Evolutionary conservation across 176 grass and related monocot species (phyloP), one percentile per base, ranked within the genome.

Genomic region (Triticum timopheevii): DNA sequence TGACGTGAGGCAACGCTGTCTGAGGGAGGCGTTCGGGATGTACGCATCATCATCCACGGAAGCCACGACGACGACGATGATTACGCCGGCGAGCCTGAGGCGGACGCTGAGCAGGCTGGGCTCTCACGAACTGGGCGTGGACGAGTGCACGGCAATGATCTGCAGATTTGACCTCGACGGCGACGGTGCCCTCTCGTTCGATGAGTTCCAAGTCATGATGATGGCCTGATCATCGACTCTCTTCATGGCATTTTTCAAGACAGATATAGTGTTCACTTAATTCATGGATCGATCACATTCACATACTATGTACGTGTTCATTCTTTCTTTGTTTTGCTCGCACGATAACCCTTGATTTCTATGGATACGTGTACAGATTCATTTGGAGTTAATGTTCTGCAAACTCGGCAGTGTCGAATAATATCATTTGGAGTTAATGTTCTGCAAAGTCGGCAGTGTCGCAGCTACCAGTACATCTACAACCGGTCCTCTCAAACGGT

Each of bases 161-260:
- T 85, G 90, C 81, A 79, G 90, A 49, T 94, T 92, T 22, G 93
- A 94, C 28, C 84, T 94, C 67, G 33, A 94, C 54, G 92, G 92
- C 39, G 89, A 94, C 22, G 92, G 92, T 27, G 89, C 87, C 0
- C 81, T 94, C 24, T 82, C 87, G 1, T 94, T 91, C 49, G 84
- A 89, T 0, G 93, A 94, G 93, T 92, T 94, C 82, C 92, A 74
- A 81, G 54, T 89, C 72, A 94, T 94, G 92, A 89, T 89, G 88
- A 82, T 62, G 87, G 65, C 59, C 34, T 88, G 39, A 65, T 75
- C 45, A 8, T 76, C 25, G 16, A 54, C 64, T 31, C 22, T 44
- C 70, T 15, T 73, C 39, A 25, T 52, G n/a, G 23, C 38, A 44
- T 73, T 72, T 72, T 38, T 72, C 38, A 13, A 73, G 36, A 73